Evolutionary conservation across 106 monocot species (phyloP).

Genomic region (Narthecium ossifragum): DNA sequence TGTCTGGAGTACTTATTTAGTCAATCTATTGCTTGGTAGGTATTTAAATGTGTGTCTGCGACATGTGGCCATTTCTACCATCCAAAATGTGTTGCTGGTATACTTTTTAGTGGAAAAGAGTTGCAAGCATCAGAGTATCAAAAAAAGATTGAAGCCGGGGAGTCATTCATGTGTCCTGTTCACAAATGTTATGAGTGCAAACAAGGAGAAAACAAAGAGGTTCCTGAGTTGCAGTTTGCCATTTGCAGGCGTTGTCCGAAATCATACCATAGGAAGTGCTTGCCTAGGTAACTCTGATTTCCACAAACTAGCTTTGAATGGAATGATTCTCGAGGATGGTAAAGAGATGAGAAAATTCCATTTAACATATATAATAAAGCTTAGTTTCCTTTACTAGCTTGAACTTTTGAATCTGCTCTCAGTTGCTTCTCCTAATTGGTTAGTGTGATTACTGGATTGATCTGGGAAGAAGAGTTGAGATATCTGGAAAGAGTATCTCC

Average conservation of each 20-base stretch:
- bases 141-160: constrained; percentile 54
- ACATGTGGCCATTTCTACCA: constrained; percentile 97
- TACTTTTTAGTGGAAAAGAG: constrained; percentile 40
- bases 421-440: no score
- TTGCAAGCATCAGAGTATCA: constrained; percentile 39
- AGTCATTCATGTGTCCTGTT: constrained; percentile 69
- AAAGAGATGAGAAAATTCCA: no score
- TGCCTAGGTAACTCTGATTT: constrained; percentile 58
- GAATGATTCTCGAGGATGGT: neutral
- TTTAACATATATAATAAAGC: no score
- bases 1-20: no score
- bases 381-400: no score
- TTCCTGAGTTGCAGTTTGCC: constrained; percentile 71
- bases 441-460: no score
- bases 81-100: constrained; percentile 70
- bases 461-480: no score
- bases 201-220: constrained; percentile 64
- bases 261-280: constrained; percentile 90
- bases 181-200: constrained; percentile 78
- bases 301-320: neutral
- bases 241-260: constrained; percentile 89
- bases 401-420: no score
- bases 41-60: constrained; percentile 73
- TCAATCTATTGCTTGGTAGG: constrained; percentile 23
- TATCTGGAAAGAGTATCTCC: no score